These are phyloP conservation scores for Acanthamoeba healyi DNA, from an alignment of 208 protist genomes.

Conservation along the genomic window DNA sequence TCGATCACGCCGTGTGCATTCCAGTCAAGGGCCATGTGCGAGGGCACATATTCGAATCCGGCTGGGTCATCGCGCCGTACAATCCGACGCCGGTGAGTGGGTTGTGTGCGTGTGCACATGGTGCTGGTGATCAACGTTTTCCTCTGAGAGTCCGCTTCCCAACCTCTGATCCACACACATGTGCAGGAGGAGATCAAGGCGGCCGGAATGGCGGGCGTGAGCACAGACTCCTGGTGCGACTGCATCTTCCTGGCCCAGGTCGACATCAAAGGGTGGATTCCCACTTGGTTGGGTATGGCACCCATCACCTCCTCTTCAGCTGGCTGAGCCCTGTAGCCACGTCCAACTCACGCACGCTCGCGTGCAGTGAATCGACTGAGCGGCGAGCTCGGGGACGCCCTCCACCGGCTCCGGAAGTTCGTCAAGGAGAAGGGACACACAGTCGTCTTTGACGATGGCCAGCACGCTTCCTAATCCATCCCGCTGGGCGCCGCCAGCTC, in stretches of 20 bases:
- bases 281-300: slow-evolving; percentile 59
- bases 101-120: too few relatives aligned
- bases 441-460: neutral
- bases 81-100: slow-evolving; percentile 14
- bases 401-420: slow-evolving; percentile 62
- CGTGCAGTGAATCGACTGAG: slow-evolving; percentile 50
- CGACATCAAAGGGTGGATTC: slow-evolving; percentile 62
- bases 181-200: slow-evolving; percentile 44
- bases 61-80: slow-evolving; percentile 59
- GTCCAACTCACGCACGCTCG: neutral
- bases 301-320: neutral
- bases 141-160: neutral
- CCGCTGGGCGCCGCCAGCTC: too few relatives aligned
- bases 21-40: slow-evolving; percentile 57
- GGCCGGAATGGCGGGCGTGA: neutral
- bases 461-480: neutral
- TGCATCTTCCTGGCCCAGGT: slow-evolving; percentile 68
- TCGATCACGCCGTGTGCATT: neutral
- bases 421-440: slow-evolving; percentile 64
- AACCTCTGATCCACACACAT: neutral
- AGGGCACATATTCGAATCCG: slow-evolving; percentile 55
- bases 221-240: slow-evolving; percentile 26
- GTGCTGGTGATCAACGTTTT: neutral
- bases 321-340: neutral
- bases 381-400: slow-evolving; percentile 51